Evolutionary conservation across 1,284 basidiomycete species (phyloP).

Genomic region (Pseudozyma hubeiensis): DNA sequence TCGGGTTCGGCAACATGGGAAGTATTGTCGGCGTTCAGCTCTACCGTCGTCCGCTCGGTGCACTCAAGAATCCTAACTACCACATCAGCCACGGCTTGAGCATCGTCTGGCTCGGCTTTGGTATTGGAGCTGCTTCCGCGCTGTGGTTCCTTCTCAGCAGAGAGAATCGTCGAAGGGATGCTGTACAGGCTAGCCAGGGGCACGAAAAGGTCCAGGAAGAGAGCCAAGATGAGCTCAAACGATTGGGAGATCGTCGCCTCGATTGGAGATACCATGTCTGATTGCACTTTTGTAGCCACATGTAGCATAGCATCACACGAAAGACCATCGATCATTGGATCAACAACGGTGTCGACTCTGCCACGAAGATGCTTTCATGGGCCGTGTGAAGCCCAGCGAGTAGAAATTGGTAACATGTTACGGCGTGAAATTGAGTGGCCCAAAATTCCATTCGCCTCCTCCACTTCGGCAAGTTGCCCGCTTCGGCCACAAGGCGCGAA

Average conservation of each 20-base stretch:
- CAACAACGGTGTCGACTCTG: too few relatives aligned
- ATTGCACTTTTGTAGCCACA: neutral
- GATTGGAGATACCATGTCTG: constrained; percentile 46
- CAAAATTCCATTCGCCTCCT: too few relatives aligned
- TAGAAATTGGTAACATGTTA: too few relatives aligned
- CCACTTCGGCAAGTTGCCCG: too few relatives aligned
- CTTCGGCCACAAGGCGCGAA: too few relatives aligned
- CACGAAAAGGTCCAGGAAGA: constrained; percentile 1
- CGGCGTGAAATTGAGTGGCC: too few relatives aligned
- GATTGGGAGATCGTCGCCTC: constrained; percentile 30
- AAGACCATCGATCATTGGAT: too few relatives aligned
- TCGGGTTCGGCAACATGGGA: constrained; percentile 77
- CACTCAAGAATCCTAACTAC: constrained; percentile 72
- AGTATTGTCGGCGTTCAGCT: constrained; percentile 73
- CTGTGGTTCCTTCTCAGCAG: constrained; percentile 73
- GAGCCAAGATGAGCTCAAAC: constrained; percentile 17
- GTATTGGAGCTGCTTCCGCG: constrained; percentile 71
- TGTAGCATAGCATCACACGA: too few relatives aligned
- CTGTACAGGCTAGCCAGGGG: constrained; percentile 6
- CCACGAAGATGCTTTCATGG: too few relatives aligned
- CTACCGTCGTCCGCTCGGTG: constrained; percentile 73
- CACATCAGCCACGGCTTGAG: constrained; percentile 73
- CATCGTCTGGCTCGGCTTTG: constrained; percentile 69
- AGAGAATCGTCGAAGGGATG: constrained; percentile 71
- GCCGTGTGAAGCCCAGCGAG: too few relatives aligned